Percentiles rank a stretch among this genome's conserved stretches.
These are phyloP conservation scores for Suaeda aralocaspica DNA, from an alignment of 148 eudicot genomes.

Conservation along the genomic window DNA sequence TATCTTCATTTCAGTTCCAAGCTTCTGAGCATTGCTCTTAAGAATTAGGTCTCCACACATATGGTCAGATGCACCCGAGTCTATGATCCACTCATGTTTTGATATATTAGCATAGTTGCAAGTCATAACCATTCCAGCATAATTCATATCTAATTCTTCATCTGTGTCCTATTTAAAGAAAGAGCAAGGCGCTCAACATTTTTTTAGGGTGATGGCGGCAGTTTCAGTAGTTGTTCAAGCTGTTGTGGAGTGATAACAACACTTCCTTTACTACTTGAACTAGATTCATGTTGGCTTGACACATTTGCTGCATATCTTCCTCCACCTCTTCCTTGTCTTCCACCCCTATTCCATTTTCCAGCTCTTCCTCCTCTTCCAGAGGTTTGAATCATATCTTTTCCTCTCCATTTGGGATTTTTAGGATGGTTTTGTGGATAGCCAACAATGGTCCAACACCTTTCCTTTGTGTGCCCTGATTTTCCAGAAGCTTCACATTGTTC, in stretches of 20 bases:
- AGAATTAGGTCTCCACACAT: background rate
- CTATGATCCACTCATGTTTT: background rate
- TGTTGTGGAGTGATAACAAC: background rate
- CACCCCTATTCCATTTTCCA: no score
- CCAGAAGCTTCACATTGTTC: background rate
- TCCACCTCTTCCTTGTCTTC: background rate
- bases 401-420: no score
- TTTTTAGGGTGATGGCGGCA: background rate
- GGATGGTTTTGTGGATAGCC: no score
- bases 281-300: no score
- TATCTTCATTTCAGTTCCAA: background rate
- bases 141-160: background rate
- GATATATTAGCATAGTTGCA: background rate
- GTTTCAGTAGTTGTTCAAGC: background rate
- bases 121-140: background rate
- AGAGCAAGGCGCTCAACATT: no score
- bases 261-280: no score
- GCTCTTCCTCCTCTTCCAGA: no score
- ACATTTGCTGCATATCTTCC: no score
- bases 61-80: background rate
- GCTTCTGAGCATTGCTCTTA: no score
- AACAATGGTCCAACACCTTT: no score
- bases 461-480: background rate
- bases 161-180: background rate
- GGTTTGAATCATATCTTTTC: no score